Conservation (phyloP, 1,284 basidiomycete species). For the Trichosporon coremiiforme region DNA sequence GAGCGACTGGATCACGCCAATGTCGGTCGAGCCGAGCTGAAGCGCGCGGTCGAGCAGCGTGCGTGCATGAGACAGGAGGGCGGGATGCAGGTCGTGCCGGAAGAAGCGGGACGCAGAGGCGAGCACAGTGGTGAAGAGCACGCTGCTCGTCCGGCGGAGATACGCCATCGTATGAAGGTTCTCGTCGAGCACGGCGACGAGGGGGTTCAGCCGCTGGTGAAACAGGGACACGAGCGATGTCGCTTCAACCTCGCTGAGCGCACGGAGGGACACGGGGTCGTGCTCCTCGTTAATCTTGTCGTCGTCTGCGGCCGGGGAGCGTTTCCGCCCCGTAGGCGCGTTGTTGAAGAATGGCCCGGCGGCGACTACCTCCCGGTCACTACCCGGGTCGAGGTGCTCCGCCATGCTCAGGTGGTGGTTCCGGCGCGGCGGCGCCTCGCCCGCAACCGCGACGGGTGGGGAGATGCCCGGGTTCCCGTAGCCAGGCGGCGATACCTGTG, state of each 20-base stretch:
- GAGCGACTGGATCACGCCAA: conserved; percentile 43
- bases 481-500: conserved; percentile 3
- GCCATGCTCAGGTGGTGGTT: conserved; percentile 36
- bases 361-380: conserved; percentile 26
- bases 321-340: conserved; percentile 24
- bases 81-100: conserved; percentile 37
- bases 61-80: conserved; percentile 39
- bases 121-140: conserved; percentile 43
- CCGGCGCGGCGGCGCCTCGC: neutral
- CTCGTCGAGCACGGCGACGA: conserved; percentile 39
- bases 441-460: neutral
- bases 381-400: conserved; percentile 37
- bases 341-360: conserved; percentile 36
- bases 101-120: conserved; percentile 38
- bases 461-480: conserved; percentile 14
- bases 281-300: conserved; percentile 28
- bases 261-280: conserved; percentile 36
- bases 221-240: conserved; percentile 40
- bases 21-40: conserved; percentile 34
- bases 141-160: conserved; percentile 38
- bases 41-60: conserved; percentile 43
- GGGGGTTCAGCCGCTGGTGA: conserved; percentile 40
- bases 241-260: conserved; percentile 38
- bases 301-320: neutral
- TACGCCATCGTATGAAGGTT: conserved; percentile 42